Base-by-base conservation (phyloP, 768 basidiomycete species). In the Trametes cinnabarina region DNA sequence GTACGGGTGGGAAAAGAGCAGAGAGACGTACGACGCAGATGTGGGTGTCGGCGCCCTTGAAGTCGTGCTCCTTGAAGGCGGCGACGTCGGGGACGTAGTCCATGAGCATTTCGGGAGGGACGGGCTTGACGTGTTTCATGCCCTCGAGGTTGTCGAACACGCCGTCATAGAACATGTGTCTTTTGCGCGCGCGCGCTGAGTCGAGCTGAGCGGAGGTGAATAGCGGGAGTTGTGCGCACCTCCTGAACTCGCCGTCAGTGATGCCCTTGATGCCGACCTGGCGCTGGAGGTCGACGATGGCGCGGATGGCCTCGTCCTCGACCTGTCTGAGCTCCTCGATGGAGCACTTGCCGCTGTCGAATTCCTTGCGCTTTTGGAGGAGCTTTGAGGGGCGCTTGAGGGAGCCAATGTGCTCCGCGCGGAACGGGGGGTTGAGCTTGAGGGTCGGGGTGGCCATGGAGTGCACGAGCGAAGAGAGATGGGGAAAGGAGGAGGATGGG, bases 81-180 rank as follows among this genome's bases (percentile, higher is more conserved):
- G 63, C 61, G 32, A 71, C 58, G 51, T 74, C 73, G 15, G 73
- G 73, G 20, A 74, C 72, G 43, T 74, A 73, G 52, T 66, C 63
- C 70, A 71, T 51, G 50, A 53, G 30, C 42, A 59, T 60, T 25
- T 40, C 28, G 22, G n/a, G 41, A 11, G 43, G 46, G 3, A 51
- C 53, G 6, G 80, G 78, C 46, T 55, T 51, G 51, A 83, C 72
- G 58, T 70, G 73, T 48, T 74, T 75, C 82, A 87, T 86, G 47
- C 86, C 86, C 48, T 84, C 81, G 39, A 89, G 69, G 51, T 79
- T 83, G 64, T 87, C 79, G 67, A 86, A 86, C 28, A 87, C 83
- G 19, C 86, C 86, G 44, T 87, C 83, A 54, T 76, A 86, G 68
- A 84, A 87, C 70, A 78, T 73, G 43, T 74, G 74, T 63, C 85